These are phyloP conservation scores for Cymbidium sinense DNA, from an alignment of 106 monocot genomes.

Conservation along the genomic window DNA sequence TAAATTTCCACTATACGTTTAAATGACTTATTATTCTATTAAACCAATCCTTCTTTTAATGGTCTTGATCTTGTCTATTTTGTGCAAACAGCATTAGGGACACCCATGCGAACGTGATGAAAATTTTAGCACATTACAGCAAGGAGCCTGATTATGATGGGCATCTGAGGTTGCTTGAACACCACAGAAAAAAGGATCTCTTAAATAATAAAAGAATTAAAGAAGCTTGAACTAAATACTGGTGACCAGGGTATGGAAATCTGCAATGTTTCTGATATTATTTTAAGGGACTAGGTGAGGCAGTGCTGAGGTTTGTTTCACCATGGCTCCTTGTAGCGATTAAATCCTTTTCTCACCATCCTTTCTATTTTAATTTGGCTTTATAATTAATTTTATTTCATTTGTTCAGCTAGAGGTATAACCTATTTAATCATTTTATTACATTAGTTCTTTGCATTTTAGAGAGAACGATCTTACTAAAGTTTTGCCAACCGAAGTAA, in stretches of 20 bases:
- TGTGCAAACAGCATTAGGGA: constrained; percentile 37
- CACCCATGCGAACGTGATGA: constrained; percentile 39
- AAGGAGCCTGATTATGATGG: constrained; percentile 49
- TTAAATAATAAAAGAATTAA: constrained; percentile 43
- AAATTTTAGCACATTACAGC: constrained; percentile 27
- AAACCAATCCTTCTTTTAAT: not conserved
- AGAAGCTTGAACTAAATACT: constrained; percentile 30
- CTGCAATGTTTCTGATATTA: not conserved
- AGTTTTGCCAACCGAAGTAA: not conserved
- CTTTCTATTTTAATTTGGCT: not conserved
- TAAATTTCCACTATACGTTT: not conserved
- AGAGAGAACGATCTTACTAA: not conserved
- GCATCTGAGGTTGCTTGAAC: no score
- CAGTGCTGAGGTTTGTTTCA: not conserved
- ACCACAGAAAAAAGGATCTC: constrained; percentile 35
- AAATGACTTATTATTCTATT: not conserved
- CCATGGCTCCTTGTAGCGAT: not conserved
- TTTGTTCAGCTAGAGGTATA: not conserved
- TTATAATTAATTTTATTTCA: not conserved
- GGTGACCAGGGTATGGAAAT: constrained; percentile 35
- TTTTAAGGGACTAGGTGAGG: constrained; percentile 1
- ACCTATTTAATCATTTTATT: not conserved
- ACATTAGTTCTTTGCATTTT: not conserved
- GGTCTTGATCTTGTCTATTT: constrained; percentile 1
- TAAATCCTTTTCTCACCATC: no score